Evolutionary conservation across 2,329 filamentous ascomycete species (phyloP), one percentile per base, ranked within the genome.

Genomic region (Coniochaeta pulveracea): DNA sequence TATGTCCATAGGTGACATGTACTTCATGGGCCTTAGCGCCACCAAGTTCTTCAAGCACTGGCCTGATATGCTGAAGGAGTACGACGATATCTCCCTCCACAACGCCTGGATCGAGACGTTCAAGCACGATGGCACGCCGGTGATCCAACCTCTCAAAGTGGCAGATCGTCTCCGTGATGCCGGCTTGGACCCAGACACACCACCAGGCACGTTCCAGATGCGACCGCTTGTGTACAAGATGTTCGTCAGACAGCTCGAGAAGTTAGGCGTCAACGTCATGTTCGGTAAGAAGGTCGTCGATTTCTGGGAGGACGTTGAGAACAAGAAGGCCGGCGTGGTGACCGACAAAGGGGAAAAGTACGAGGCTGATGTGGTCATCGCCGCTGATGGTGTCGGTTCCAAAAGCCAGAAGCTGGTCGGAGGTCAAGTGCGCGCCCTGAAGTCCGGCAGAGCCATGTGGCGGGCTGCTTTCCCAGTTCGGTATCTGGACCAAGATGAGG

Each of bases 1-100:
- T n/a, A n/a, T 11, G 6, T 8, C 10, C 10, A n/a, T 19, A 31
- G 28, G 69, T 34, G 69, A 74, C 49, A 72, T 72, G 64, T 72
- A 69, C 51, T 72, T 72, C 47, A 72, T 74, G 63, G 66, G 68
- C 8, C 56, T 72, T 15, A 68, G 63, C 29, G 67, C 67, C 15
- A 72, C 64, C 27, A 58, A 56, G 23, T 70, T 70, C 51, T 61
- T 72, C 47, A 65, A 40, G 36, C 43, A 46, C 38, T 44, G 42
- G 43, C 43, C 43, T 11, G 63, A 69, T 34, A 55, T 74, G 46
- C 52, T 56, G 25, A 50, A 57, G 32, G 65, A 71, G 41, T 71
- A 66, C 48, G 57, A 64, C 35, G 43, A 49, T 6, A 70, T 71
- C 33, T 68, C 64, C 12, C 59, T 70, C 33, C 63, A 68, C 43